These are phyloP conservation scores for Serendipita sp. DNA, from an alignment of 768 basidiomycete species.

Conservation along the genomic window DNA sequence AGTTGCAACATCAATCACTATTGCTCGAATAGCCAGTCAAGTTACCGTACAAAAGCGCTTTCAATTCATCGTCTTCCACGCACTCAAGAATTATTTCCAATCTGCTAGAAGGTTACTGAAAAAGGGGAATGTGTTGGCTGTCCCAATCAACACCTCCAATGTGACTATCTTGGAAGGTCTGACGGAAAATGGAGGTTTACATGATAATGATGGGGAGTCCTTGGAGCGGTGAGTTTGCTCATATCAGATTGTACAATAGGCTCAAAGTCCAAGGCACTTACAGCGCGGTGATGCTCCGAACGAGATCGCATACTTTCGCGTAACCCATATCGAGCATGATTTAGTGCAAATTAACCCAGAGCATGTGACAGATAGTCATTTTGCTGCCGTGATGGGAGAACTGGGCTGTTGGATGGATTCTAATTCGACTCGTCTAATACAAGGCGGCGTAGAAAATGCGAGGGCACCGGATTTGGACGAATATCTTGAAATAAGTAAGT, in stretches of 20 bases:
- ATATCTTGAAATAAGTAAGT: slow-evolving; percentile 37
- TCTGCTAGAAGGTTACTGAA: slow-evolving; percentile 40
- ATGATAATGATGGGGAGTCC: not conserved
- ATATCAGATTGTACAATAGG: no score
- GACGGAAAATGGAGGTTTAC: slow-evolving; percentile 15
- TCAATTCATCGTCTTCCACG: slow-evolving; percentile 42
- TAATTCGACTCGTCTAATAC: slow-evolving; percentile 53
- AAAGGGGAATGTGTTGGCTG: slow-evolving; percentile 54
- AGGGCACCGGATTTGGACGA: slow-evolving; percentile 36
- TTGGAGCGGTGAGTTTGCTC: not conserved
- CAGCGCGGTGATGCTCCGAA: slow-evolving; percentile 16
- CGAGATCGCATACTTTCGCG: slow-evolving; percentile 53
- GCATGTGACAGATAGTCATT: slow-evolving; percentile 30
- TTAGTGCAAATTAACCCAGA: slow-evolving; percentile 26
- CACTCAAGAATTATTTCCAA: slow-evolving; percentile 49
- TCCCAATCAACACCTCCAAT: slow-evolving; percentile 44
- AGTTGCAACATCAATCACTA: slow-evolving; percentile 46
- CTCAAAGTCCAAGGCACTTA: not conserved
- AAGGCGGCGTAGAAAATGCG: slow-evolving; percentile 59
- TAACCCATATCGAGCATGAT: slow-evolving; percentile 62
- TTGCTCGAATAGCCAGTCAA: slow-evolving; percentile 70
- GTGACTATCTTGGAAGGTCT: slow-evolving; percentile 10
- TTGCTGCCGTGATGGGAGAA: slow-evolving; percentile 44
- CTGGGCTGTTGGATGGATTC: slow-evolving; percentile 78
- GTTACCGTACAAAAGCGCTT: slow-evolving; percentile 46